Conservation (phyloP, 192 early-diverging fungal species). For the Fimicolochytrium jonesii region DNA sequence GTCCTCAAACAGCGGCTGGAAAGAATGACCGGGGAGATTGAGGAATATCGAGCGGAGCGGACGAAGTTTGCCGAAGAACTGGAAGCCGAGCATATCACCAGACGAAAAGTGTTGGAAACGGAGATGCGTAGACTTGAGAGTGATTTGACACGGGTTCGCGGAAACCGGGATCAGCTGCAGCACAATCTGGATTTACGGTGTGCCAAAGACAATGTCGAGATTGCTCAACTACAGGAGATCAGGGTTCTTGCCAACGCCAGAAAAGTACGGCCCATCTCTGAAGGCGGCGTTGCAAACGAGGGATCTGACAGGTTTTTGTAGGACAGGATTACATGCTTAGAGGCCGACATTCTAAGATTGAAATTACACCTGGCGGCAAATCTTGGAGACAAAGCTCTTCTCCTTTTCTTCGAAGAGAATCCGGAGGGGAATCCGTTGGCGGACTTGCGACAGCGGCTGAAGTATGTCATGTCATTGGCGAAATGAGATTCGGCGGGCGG, state of each 20-base stretch:
- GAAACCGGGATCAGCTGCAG: constrained; percentile 39
- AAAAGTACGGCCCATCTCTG: no score
- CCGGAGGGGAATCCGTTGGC: constrained; percentile 29
- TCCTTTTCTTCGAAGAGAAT: constrained; percentile 39
- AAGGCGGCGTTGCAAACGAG: background rate
- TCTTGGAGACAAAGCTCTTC: constrained; percentile 29
- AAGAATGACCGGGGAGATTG: constrained; percentile 25
- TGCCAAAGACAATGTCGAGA: constrained; percentile 39
- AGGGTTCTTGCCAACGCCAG: constrained; percentile 33
- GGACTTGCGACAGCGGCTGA: constrained; percentile 25
- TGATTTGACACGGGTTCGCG: constrained; percentile 40
- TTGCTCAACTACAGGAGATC: constrained; percentile 35
- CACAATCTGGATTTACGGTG: constrained; percentile 31
- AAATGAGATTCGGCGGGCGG: no score
- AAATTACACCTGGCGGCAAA: constrained; percentile 37
- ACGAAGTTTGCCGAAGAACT: constrained; percentile 38
- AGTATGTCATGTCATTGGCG: no score
- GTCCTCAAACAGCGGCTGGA: constrained; percentile 32
- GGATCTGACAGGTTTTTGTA: no score
- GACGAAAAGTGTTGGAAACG: constrained; percentile 37
- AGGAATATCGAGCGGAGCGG: constrained; percentile 30
- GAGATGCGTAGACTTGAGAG: constrained; percentile 42
- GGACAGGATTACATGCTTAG: constrained; percentile 40
- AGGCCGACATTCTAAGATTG: constrained; percentile 40
- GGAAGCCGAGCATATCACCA: constrained; percentile 37